A percentile compares a stretch with the other conserved stretches of the same genome.
These are phyloP conservation scores for Clarireedia paspali DNA, from an alignment of 2,329 filamentous ascomycete species.

Conservation along the genomic window DNA sequence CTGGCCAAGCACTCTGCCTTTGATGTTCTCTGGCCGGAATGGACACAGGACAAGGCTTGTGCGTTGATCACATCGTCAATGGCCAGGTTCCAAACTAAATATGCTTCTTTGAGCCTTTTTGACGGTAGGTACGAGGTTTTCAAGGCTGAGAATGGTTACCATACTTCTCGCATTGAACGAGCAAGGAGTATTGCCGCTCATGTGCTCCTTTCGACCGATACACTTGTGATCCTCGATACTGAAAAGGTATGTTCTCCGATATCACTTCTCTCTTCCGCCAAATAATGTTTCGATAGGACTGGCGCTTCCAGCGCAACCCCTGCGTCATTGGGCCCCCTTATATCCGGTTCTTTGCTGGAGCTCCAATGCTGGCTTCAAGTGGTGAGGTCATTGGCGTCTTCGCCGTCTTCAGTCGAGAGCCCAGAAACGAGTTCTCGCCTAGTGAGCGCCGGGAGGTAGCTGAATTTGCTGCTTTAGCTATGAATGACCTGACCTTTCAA, in stretches of 20 bases:
- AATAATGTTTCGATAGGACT: constrained; percentile 26
- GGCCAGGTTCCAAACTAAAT: constrained; percentile 23
- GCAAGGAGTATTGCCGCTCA: constrained; percentile 31
- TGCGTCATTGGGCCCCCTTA: constrained; percentile 23
- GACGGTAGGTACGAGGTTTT: constrained; percentile 28
- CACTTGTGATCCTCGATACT: constrained; percentile 30
- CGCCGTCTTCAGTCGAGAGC: constrained; percentile 25
- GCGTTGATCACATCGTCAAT: constrained; percentile 21
- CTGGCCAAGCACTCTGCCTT: constrained; percentile 17
- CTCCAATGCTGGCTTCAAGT: constrained; percentile 28
- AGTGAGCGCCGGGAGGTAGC: constrained; percentile 23
- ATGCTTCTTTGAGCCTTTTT: constrained; percentile 31
- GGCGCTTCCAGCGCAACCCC: constrained; percentile 30
- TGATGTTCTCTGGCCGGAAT: constrained; percentile 19
- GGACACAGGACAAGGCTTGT: constrained; percentile 16
- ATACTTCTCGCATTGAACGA: constrained; percentile 22
- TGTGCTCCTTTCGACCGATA: constrained; percentile 29
- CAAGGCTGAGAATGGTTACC: constrained; percentile 27
- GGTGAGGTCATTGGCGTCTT: constrained; percentile 28
- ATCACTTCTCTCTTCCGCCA: not conserved
- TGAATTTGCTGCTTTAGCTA: constrained; percentile 20
- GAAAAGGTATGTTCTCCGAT: constrained; percentile 21
- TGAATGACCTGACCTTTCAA: constrained; percentile 14
- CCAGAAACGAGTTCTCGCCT: constrained; percentile 23
- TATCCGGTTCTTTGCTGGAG: constrained; percentile 32